Conservation (phyloP, 495 filamentous ascomycete species). For the Lasiosphaeris hirsuta region DNA sequence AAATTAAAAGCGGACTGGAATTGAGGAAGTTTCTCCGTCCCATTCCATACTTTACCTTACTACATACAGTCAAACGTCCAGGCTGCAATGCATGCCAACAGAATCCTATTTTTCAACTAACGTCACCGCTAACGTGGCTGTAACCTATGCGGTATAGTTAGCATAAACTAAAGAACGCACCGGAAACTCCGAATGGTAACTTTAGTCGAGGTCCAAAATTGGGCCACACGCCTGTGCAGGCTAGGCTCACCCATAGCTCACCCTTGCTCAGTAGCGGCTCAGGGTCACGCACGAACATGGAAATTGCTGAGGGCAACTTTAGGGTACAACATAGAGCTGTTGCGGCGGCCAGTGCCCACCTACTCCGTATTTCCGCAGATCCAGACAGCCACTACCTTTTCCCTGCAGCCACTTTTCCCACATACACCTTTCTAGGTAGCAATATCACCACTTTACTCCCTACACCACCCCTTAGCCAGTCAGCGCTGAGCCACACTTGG, state of each 20-base stretch:
- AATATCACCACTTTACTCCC: too few relatives aligned
- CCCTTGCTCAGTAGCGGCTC: neutral
- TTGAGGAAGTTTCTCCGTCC: too few relatives aligned
- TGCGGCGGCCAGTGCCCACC: too few relatives aligned
- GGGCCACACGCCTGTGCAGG: neutral
- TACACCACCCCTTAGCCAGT: too few relatives aligned
- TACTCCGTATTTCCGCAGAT: too few relatives aligned
- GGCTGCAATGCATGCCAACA: neutral
- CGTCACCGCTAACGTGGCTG: neutral
- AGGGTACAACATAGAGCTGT: neutral
- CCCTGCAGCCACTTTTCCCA: too few relatives aligned
- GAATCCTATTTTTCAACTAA: conserved; percentile 1
- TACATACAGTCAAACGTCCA: neutral
- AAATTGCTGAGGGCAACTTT: conserved; percentile 2
- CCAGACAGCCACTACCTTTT: too few relatives aligned
- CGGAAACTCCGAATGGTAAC: neutral
- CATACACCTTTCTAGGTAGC: too few relatives aligned
- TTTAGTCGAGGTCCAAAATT: neutral
- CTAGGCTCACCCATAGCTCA: neutral
- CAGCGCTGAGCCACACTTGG: too few relatives aligned
- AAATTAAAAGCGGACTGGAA: too few relatives aligned
- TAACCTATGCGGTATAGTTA: neutral
- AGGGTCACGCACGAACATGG: neutral
- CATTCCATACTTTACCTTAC: neutral
- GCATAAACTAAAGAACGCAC: neutral